Evolutionary conservation across 2,329 filamentous ascomycete species (phyloP), one percentile per base, ranked within the genome.

Genomic region (Fusarium pilosicola): DNA sequence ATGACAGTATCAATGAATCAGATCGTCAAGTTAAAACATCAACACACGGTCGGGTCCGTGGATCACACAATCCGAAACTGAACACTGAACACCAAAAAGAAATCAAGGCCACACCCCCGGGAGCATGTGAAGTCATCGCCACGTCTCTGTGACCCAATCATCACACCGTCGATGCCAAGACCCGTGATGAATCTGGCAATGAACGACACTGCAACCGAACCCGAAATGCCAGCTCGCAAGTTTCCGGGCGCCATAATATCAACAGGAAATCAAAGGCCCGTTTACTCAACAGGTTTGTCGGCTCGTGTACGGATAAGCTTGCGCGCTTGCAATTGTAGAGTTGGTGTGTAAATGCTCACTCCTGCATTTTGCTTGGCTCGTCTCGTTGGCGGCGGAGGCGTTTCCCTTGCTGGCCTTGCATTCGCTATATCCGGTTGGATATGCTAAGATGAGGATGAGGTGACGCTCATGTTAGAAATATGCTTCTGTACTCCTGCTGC

Each of bases 81-180:
- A 59, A 49, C n/a, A 34, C 45, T 32, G 38, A 42, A 61, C 36
- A 42, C 24, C 38, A 66, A 66, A 44, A 22, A 51, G 4, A 61
- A 56, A 56, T 34, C 62, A 72, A 68, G 68, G 63, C 48, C 51
- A 65, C 63, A 62, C 42, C 60, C 54, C 58, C 18, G 39, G 52
- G 54, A 65, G 36, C 65, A 59, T 58, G 74, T 78, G 77, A 78
- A 78, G 77, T 79, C 77, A 78, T 78, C 48, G 68, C 63, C 71
- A 72, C 70, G 70, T 59, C 66, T 65, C 54, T n/a, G 36, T 64
- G 48, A 62, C 41, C 74, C 76, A 78, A 77, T 77, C 76, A 77
- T 55, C 48, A 49, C 62, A 41, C 38, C 28, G 45, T 62, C 30
- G 24, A 45, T 51, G 62, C 63, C 71, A 70, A 68, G 64, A 45